Conservation (phyloP, 2,329 filamentous ascomycete genomes). For the Fusarium concolor region DNA sequence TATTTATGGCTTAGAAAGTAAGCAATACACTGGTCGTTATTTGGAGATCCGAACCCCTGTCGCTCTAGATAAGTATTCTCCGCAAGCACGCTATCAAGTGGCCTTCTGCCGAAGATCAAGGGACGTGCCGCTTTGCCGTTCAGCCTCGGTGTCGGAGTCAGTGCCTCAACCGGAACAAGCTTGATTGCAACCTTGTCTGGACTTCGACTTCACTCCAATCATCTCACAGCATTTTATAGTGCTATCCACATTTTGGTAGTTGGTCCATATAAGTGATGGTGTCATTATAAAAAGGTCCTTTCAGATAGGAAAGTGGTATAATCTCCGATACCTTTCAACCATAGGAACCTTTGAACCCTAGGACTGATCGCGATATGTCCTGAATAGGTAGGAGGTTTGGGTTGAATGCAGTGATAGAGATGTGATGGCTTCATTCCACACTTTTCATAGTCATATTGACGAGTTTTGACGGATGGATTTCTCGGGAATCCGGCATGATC, state of each 20-base stretch:
- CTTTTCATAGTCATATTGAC: no score
- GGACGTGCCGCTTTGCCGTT: background rate
- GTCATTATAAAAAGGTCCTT: slow-evolving; percentile 14
- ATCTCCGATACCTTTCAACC: background rate
- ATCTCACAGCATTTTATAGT: background rate
- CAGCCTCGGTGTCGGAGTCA: background rate
- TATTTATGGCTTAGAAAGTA: background rate
- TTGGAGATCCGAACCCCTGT: background rate
- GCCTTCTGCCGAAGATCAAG: background rate
- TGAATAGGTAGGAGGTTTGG: slow-evolving; percentile 3
- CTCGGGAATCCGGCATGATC: slow-evolving; percentile 5
- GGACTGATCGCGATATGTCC: slow-evolving; percentile 12
- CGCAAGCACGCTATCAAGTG: background rate
- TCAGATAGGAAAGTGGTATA: slow-evolving; percentile 28
- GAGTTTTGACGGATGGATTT: background rate
- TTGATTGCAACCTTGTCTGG: background rate
- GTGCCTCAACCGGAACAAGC: background rate
- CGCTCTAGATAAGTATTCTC: background rate
- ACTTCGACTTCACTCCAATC: background rate
- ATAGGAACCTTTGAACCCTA: slow-evolving; percentile 3
- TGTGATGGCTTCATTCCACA: background rate
- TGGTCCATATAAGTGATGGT: slow-evolving; percentile 6
- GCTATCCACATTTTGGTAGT: background rate
- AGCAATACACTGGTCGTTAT: background rate
- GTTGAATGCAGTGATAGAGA: accelerated